Evolutionary conservation across 176 grass and related monocot species (phyloP).

Genomic region (Pharus latifolius): DNA sequence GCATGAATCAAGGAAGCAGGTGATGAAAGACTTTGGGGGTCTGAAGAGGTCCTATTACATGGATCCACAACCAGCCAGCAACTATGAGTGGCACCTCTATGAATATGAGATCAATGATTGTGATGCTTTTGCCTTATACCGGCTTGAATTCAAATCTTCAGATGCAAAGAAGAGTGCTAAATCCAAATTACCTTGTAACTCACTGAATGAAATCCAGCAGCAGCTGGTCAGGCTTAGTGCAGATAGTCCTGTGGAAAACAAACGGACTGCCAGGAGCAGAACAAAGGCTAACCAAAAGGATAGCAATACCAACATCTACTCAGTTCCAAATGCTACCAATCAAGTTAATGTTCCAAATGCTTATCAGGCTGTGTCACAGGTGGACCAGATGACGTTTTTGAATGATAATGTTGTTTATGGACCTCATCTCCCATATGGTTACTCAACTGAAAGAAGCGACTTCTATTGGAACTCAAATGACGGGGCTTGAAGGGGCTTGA

Average conservation of each 20-base stretch:
- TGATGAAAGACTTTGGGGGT: constrained; percentile 87
- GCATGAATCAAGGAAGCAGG: constrained; percentile 92
- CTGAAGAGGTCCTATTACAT: constrained; percentile 94
- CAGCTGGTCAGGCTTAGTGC: constrained; percentile 59
- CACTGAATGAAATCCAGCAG: constrained; percentile 57
- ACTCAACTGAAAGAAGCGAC: constrained; percentile 40
- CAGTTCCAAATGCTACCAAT: constrained; percentile 30
- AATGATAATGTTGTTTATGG: constrained; percentile 65
- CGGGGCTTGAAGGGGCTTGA: constrained; percentile 1
- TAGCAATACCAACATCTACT: constrained; percentile 23
- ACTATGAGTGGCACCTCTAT: constrained; percentile 87
- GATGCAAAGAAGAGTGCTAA: constrained; percentile 80
- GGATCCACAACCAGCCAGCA: constrained; percentile 72
- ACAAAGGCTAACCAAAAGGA: constrained; percentile 37
- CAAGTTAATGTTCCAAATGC: constrained; percentile 33
- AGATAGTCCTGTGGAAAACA: constrained; percentile 46
- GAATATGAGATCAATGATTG: constrained; percentile 88
- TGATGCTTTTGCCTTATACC: constrained; percentile 68
- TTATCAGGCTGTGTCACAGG: constrained; percentile 33
- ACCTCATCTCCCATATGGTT: constrained; percentile 58
- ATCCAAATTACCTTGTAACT: constrained; percentile 31
- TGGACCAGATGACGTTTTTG: constrained; percentile 59
- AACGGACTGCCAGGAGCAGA: constrained; percentile 24
- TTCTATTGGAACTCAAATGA: constrained; percentile 52
- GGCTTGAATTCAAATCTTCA: constrained; percentile 76